A percentile compares a stretch with the other conserved stretches of the same genome.
Conservation (phyloP, 305 asterid genomes). For the Plantago coronopus region DNA sequence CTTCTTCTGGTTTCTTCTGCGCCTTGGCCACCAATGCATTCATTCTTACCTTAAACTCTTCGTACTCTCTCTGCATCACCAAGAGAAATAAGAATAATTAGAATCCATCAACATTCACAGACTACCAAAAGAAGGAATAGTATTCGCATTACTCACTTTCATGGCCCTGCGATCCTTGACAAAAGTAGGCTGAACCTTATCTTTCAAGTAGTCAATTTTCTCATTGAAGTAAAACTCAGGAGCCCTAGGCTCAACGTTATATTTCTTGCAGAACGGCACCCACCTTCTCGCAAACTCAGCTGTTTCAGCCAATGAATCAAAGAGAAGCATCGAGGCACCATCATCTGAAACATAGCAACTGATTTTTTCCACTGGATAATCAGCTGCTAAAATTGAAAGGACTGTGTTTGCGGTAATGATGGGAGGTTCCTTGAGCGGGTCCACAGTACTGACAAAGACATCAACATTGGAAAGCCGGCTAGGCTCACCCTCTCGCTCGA, state of each 20-base stretch:
- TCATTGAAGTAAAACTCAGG: slow-evolving; percentile 72
- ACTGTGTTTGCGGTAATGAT: slow-evolving; percentile 77
- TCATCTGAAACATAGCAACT: slow-evolving; percentile 85
- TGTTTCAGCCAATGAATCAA: slow-evolving; percentile 63
- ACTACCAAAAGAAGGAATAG: slow-evolving; percentile 2
- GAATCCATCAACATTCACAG: slow-evolving; percentile 8
- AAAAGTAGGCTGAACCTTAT: slow-evolving; percentile 73
- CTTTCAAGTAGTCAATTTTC: slow-evolving; percentile 79
- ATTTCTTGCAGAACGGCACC: slow-evolving; percentile 84
- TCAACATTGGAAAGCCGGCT: slow-evolving; percentile 48
- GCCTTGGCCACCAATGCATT: slow-evolving; percentile 83
- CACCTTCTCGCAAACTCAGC: slow-evolving; percentile 80
- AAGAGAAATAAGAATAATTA: slow-evolving; percentile 4
- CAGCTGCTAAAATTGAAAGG: slow-evolving; percentile 64
- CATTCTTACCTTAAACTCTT: slow-evolving; percentile 72
- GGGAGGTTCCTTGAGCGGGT: slow-evolving; percentile 85
- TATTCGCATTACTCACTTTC: slow-evolving; percentile 47
- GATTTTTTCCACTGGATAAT: slow-evolving; percentile 73
- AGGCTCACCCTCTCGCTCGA: slow-evolving; percentile 68
- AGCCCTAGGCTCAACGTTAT: slow-evolving; percentile 69
- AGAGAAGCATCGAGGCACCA: slow-evolving; percentile 83
- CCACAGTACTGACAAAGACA: slow-evolving; percentile 72
- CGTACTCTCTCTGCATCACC: slow-evolving; percentile 65
- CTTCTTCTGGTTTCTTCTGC: slow-evolving; percentile 84
- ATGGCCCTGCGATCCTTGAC: slow-evolving; percentile 88